Evolutionary conservation across 2,329 filamentous ascomycete genomes (phyloP).

Genomic region (Neonectria neomacrospora): DNA sequence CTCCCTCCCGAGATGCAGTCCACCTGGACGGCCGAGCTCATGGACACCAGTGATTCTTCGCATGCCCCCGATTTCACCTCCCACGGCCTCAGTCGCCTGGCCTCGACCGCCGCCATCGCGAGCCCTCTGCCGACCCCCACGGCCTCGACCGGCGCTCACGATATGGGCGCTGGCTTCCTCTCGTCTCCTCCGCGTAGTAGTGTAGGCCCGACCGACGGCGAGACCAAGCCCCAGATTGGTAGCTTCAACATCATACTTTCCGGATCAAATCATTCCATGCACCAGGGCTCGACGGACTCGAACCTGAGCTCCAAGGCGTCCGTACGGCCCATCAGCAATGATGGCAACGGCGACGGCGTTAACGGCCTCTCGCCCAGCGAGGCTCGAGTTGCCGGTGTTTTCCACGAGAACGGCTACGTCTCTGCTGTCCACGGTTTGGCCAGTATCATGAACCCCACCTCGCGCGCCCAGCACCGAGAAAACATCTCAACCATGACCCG

Average conservation of each 20-base stretch:
- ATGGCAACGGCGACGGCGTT: constrained; percentile 43
- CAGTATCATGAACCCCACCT: constrained; percentile 50
- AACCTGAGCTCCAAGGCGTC: constrained; percentile 28
- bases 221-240: constrained; percentile 40
- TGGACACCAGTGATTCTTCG: constrained; percentile 38
- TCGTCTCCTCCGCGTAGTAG: constrained; percentile 44
- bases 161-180: constrained; percentile 44
- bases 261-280: constrained; percentile 24
- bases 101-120: constrained; percentile 45
- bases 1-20: constrained; percentile 42
- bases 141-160: constrained; percentile 39
- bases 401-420: constrained; percentile 49
- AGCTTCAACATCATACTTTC: constrained; percentile 42
- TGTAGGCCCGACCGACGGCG: constrained; percentile 42
- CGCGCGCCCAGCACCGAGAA: constrained; percentile 42
- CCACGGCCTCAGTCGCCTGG: constrained; percentile 44
- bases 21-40: constrained; percentile 43
- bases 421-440: constrained; percentile 50
- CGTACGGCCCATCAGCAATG: constrained; percentile 44
- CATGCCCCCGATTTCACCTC: constrained; percentile 40
- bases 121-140: constrained; percentile 44
- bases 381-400: constrained; percentile 50
- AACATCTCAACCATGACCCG: constrained; percentile 46
- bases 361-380: constrained; percentile 48
- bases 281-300: constrained; percentile 29